Evolutionary conservation across 441 rosid species (phyloP).

Genomic region (Populus hybrid): DNA sequence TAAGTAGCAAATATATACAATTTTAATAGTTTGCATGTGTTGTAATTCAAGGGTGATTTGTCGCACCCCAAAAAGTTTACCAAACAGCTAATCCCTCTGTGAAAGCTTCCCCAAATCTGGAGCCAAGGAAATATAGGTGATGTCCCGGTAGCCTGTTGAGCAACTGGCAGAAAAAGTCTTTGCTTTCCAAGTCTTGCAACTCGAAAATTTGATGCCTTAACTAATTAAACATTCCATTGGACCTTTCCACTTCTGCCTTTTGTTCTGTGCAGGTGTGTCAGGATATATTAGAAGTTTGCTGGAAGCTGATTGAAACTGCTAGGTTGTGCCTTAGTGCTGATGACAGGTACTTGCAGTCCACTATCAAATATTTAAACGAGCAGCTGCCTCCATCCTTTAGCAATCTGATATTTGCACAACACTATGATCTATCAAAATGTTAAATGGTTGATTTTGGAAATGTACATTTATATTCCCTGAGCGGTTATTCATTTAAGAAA

Average conservation of each 20-base stretch:
- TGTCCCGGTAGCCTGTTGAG: neutral
- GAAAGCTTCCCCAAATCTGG: too few relatives aligned
- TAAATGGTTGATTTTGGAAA: neutral
- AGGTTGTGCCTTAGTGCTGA: conserved; percentile 42
- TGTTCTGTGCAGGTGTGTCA: conserved; percentile 44
- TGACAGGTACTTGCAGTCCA: conserved; percentile 52
- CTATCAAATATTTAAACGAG: conserved; percentile 41
- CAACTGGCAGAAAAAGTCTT: neutral
- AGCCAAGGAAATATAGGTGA: too few relatives aligned
- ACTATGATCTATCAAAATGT: neutral
- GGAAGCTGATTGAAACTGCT: conserved; percentile 66
- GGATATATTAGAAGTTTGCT: conserved; percentile 44
- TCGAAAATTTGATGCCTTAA: neutral
- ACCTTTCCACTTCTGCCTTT: neutral
- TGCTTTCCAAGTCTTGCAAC: neutral
- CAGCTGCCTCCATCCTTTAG: conserved; percentile 21
- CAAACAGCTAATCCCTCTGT: too few relatives aligned
- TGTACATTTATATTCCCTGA: neutral
- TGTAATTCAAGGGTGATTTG: neutral
- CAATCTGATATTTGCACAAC: conserved; percentile 6
- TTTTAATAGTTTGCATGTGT: too few relatives aligned
- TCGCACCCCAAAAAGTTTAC: too few relatives aligned
- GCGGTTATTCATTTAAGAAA: neutral
- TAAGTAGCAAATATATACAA: too few relatives aligned
- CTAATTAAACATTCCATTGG: neutral